Evolutionary conservation across 169 alveolate species (phyloP).

Genomic region (Cryptosporidium canis): DNA sequence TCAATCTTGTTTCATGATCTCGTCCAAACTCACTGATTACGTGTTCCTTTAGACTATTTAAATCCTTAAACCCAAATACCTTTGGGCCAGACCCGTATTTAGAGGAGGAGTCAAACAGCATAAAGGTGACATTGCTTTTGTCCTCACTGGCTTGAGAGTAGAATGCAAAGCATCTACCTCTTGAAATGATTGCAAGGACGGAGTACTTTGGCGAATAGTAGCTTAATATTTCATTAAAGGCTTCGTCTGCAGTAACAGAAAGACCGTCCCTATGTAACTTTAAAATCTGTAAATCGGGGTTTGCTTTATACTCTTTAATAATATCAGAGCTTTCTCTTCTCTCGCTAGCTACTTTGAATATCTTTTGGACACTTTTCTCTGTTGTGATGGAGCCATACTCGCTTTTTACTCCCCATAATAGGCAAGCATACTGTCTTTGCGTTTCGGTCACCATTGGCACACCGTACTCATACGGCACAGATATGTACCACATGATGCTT

Average conservation of each 20-base stretch:
- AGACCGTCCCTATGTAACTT: conserved; percentile 53
- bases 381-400: conserved; percentile 53
- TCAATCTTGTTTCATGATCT: conserved; percentile 56
- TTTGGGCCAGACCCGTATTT: conserved; percentile 59
- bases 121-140: neutral
- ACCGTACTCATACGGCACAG: conserved; percentile 60
- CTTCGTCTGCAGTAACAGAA: conserved; percentile 61
- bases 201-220: conserved; percentile 40
- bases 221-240: conserved; percentile 49
- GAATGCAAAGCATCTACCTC: conserved; percentile 68
- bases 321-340: conserved; percentile 32
- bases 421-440: conserved; percentile 35
- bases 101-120: conserved; percentile 49
- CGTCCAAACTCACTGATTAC: conserved; percentile 29
- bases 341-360: conserved; percentile 4
- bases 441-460: conserved; percentile 50
- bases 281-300: conserved; percentile 55
- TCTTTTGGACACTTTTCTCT: conserved; percentile 25
- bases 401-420: conserved; percentile 55
- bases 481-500: conserved; percentile 33
- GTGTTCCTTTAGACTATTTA: conserved; percentile 8
- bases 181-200: conserved; percentile 49
- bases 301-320: conserved; percentile 53
- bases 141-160: conserved; percentile 31
- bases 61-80: conserved; percentile 30